Evolutionary conservation across 768 basidiomycete genomes (phyloP).

Genomic region (Podaxis pistillaris): DNA sequence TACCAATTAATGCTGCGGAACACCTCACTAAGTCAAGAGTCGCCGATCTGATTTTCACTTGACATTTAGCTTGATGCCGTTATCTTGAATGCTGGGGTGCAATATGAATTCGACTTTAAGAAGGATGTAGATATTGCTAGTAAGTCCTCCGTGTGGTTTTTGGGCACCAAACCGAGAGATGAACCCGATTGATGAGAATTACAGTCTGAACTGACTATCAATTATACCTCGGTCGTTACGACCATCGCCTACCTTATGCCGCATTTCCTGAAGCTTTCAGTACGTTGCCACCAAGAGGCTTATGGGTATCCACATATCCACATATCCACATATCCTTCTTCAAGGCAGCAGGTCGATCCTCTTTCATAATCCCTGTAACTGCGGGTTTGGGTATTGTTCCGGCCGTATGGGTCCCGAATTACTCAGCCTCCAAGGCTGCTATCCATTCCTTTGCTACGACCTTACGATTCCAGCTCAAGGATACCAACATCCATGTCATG

Average conservation of each 20-base stretch:
- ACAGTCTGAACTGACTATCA: slow-evolving; percentile 47
- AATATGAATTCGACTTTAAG: slow-evolving; percentile 46
- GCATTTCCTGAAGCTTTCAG: slow-evolving; percentile 53
- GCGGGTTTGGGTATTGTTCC: slow-evolving; percentile 47
- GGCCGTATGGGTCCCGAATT: slow-evolving; percentile 36
- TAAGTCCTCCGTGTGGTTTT: neutral
- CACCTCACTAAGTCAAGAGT: neutral
- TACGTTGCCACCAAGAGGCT: slow-evolving; percentile 23
- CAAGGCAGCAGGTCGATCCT: slow-evolving; percentile 39
- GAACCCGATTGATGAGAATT: slow-evolving; percentile 29
- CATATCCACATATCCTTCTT: neutral
- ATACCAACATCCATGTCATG: slow-evolving; percentile 47
- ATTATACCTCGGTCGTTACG: slow-evolving; percentile 52
- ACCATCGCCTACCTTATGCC: slow-evolving; percentile 49
- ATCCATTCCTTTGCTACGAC: slow-evolving; percentile 46
- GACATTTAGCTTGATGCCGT: slow-evolving; percentile 50
- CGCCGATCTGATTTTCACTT: neutral
- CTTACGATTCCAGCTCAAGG: slow-evolving; percentile 40
- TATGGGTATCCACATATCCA: neutral
- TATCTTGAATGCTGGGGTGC: slow-evolving; percentile 52
- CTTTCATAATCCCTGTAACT: slow-evolving; percentile 45
- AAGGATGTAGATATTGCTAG: slow-evolving; percentile 40
- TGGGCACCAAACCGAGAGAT: neutral
- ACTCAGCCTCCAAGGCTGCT: slow-evolving; percentile 55
- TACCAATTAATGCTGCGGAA: neutral